A percentile compares a stretch with the other conserved stretches of the same genome.
Conservation (phyloP, 371 early-diverging fungal genomes). For the Mucor saturninus region DNA sequence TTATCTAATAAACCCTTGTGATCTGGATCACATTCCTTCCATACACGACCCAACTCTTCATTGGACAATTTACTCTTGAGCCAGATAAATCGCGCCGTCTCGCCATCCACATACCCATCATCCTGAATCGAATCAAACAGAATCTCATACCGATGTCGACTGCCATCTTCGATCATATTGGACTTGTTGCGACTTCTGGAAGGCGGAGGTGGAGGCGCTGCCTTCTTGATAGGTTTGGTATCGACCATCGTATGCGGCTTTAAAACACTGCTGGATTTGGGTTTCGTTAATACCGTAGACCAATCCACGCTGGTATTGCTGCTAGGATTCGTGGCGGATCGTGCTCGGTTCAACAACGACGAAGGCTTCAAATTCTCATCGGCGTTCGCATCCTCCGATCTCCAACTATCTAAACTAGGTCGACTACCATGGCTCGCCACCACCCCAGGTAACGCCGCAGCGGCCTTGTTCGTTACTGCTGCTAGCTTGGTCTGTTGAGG, state of each 20-base stretch:
- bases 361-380: constrained; percentile 27
- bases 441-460: not conserved
- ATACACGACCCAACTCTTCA: constrained; percentile 42
- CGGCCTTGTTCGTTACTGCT: not conserved
- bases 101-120: constrained; percentile 45
- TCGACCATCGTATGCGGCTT: not conserved
- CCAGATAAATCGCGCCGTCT: constrained; percentile 42
- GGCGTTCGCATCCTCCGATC: constrained; percentile 3
- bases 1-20: constrained; percentile 47
- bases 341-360: constrained; percentile 20
- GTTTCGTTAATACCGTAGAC: not conserved
- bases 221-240: constrained; percentile 18
- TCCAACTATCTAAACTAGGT: constrained; percentile 13
- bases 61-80: constrained; percentile 37
- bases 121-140: constrained; percentile 47
- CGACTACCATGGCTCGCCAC: not conserved
- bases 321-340: constrained; percentile 29
- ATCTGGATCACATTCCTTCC: constrained; percentile 50
- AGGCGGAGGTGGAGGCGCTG: constrained; percentile 43
- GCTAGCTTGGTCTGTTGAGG: not conserved
- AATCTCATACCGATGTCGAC: constrained; percentile 36
- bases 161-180: not conserved
- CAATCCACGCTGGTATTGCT: not conserved
- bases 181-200: constrained; percentile 27
- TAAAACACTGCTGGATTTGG: not conserved